Percentiles rank a stretch among this genome's conserved stretches.
phyloP scores from a whole-genome alignment of 257 asterid species.

The Verbena officinalis region DNA sequence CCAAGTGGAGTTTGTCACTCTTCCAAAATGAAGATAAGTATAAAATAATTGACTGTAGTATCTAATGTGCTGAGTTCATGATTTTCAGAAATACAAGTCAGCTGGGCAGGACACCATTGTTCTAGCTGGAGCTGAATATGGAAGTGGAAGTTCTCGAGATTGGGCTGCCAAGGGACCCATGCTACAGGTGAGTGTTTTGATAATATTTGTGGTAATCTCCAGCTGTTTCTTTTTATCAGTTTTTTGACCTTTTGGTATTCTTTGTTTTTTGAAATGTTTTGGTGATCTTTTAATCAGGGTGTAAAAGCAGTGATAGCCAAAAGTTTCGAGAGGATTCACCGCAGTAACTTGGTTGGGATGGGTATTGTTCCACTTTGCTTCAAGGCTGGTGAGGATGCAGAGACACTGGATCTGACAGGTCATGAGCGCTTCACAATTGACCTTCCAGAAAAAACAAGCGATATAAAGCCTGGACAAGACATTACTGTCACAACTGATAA shows the following conservation, averaged over 20 bases:
- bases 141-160: constrained; percentile 98
- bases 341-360: constrained; percentile 96
- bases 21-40: background rate
- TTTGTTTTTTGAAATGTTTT: no score
- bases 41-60: background rate
- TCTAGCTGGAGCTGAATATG: constrained; percentile 95
- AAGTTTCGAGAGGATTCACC: constrained; percentile 93
- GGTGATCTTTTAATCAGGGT: constrained; percentile 49
- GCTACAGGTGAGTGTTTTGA: constrained; percentile 64
- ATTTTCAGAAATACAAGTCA: constrained; percentile 71
- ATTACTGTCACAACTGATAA: constrained; percentile 66
- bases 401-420: constrained; percentile 76
- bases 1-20: no score
- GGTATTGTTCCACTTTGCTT: constrained; percentile 93
- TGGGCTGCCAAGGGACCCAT: constrained; percentile 99
- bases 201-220: background rate
- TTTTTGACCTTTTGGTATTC: no score
- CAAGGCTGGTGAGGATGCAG: constrained; percentile 87
- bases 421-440: constrained; percentile 80
- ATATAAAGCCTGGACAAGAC: constrained; percentile 83
- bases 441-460: constrained; percentile 68
- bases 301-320: constrained; percentile 95
- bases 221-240: background rate
- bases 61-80: background rate
- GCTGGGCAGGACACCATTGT: constrained; percentile 82